Evolutionary conservation across 441 rosid genomes (phyloP), one percentile per base, ranked within the genome.

Genomic region (Hura crepitans): DNA sequence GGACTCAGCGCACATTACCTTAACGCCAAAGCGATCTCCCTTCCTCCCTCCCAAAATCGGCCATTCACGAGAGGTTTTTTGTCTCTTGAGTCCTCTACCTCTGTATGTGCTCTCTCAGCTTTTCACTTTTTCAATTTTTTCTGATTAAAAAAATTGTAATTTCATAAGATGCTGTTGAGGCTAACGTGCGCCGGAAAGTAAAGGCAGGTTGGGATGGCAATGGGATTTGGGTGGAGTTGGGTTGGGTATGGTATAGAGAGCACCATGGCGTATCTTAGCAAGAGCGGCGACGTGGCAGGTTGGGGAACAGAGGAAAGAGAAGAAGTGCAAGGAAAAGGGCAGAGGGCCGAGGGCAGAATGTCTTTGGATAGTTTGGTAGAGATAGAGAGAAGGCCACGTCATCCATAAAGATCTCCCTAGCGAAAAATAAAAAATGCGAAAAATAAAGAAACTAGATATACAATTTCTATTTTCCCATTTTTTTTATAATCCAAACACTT

Each of bases 381-480:
- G 97, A 87, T 86, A 65, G 75, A 78, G 82, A 80, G 69, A 62
- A 68, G 69, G 90, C 95, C 97, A 91, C 95, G 97, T 89, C 97
- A 81, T 47, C 46, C 33, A 46, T 5, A 66, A 72, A 73, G 50
- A 62, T 74, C 69, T 56, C 46, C 22, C 31, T 57, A 2, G 39
- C 18, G 31, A 33, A 57, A 46, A 49, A 68, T 33, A 22, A 5
- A 20, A 65, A 55, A 71, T 57, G 27, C 61, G 50, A 60, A 30
- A 31, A 51, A 39, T 43, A 18, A 17, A 8, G 4, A 4, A 15
- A 14, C 4, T 45, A 1, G 9, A 18, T 11, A 12, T 45, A 47
- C 27, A 13, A 0, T 59, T 42, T n/a, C 20, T 20, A 13, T 33
- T 58, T 68, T 67, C 7, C 37, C 7, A 35, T n/a, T n/a, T n/a